Percentiles rank a stretch among this genome's conserved stretches.
phyloP scores from a whole-genome alignment of 1,284 basidiomycete species.

The Sporisorium iseilematis-ciliati region DNA sequence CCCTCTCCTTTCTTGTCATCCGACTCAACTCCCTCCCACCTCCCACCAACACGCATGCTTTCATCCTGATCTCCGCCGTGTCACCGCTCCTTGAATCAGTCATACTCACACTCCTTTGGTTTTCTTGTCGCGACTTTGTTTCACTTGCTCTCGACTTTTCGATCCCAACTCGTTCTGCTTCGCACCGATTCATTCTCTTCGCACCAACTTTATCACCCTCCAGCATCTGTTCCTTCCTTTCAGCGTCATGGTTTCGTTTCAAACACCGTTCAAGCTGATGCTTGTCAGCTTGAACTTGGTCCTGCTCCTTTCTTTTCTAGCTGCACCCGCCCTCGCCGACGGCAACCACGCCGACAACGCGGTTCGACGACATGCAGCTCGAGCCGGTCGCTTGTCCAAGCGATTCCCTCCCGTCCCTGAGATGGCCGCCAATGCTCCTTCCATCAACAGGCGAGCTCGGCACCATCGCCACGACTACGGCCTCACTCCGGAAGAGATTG shows the following conservation, averaged over 20 bases:
- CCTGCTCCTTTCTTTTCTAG: conserved; percentile 19
- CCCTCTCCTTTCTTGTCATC: neutral
- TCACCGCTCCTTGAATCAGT: too few relatives aligned
- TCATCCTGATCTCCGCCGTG: neutral
- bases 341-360: conserved; percentile 16
- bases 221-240: neutral
- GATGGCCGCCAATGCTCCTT: neutral
- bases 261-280: conserved; percentile 35
- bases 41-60: conserved; percentile 1
- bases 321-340: conserved; percentile 18
- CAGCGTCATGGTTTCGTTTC: conserved; percentile 36
- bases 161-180: neutral
- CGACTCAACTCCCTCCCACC: neutral
- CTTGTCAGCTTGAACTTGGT: conserved; percentile 39
- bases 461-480: conserved; percentile 13
- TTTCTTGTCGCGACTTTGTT: neutral
- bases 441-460: conserved; percentile 18
- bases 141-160: neutral
- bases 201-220: neutral
- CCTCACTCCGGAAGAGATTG: conserved; percentile 26
- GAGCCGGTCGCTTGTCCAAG: conserved; percentile 37
- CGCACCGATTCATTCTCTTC: neutral
- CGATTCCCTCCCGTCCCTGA: conserved; percentile 17
- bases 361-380: conserved; percentile 36
- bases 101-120: conserved; percentile 28